These are phyloP conservation scores for Xylaria sp. DNA, from an alignment of 2,329 filamentous ascomycete species.

Conservation along the genomic window DNA sequence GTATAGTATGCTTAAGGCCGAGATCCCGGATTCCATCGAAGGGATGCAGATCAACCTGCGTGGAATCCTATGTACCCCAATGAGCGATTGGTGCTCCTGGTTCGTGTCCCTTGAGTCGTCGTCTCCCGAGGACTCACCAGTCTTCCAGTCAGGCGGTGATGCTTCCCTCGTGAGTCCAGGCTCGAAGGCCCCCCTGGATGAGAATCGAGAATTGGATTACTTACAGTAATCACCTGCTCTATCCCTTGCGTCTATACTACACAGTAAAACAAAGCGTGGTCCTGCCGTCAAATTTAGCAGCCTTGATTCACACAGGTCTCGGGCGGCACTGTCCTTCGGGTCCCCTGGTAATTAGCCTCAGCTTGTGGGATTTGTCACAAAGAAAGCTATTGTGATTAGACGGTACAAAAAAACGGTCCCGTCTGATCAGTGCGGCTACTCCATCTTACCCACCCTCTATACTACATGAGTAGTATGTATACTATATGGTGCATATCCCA, in stretches of 20 bases:
- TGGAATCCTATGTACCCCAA: no score
- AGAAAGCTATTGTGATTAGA: conserved; percentile 21
- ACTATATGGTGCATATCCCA: neutral
- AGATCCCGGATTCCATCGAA: conserved; percentile 19
- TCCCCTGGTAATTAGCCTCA: conserved; percentile 25
- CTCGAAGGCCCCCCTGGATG: conserved; percentile 18
- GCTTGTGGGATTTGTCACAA: conserved; percentile 27
- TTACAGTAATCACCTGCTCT: conserved; percentile 36
- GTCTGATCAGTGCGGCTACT: conserved; percentile 12
- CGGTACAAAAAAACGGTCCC: conserved; percentile 17
- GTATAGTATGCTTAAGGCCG: neutral
- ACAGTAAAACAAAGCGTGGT: conserved; percentile 11
- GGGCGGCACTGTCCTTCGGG: conserved; percentile 12
- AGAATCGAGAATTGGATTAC: conserved; percentile 18
- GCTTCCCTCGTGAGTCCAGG: neutral
- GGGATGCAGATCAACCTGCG: conserved; percentile 15
- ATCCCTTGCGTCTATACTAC: conserved; percentile 23
- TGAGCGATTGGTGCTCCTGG: conserved; percentile 13
- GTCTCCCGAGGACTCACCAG: conserved; percentile 4
- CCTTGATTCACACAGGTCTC: conserved; percentile 28
- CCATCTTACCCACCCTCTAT: no score
- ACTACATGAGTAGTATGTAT: neutral
- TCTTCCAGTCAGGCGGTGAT: neutral
- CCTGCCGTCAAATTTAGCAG: conserved; percentile 34
- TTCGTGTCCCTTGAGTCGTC: conserved; percentile 20